These are phyloP conservation scores for Trametes villosa DNA, from an alignment of 768 basidiomycete species.

Conservation along the genomic window DNA sequence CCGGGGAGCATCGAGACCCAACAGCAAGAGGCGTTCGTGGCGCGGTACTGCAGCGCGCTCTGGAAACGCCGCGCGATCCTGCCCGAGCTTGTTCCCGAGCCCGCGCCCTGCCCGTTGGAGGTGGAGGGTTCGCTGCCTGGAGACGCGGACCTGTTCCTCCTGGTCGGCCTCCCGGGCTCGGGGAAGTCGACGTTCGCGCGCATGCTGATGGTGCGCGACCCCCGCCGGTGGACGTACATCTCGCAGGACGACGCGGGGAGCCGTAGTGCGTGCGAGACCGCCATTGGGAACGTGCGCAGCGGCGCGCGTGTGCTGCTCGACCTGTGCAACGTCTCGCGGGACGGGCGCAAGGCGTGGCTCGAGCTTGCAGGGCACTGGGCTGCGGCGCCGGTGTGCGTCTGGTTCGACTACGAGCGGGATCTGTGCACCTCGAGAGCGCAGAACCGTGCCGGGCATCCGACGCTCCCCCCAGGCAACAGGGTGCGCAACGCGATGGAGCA, in stretches of 20 bases:
- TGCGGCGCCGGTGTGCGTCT: slow-evolving; percentile 50
- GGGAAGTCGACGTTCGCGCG: slow-evolving; percentile 62
- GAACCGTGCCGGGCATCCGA: slow-evolving; percentile 59
- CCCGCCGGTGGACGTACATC: slow-evolving; percentile 48
- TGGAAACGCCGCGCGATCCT: slow-evolving; percentile 61
- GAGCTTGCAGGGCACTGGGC: slow-evolving; percentile 55
- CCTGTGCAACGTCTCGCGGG: slow-evolving; percentile 54
- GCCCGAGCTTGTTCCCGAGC: slow-evolving; percentile 55
- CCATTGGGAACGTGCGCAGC: slow-evolving; percentile 45
- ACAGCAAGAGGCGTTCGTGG: slow-evolving; percentile 60
- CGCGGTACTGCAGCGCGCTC: slow-evolving; percentile 59
- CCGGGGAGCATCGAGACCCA: slow-evolving; percentile 62
- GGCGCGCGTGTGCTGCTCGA: slow-evolving; percentile 54
- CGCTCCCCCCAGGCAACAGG: slow-evolving; percentile 56
- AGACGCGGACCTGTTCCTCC: slow-evolving; percentile 49
- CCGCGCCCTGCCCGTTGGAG: slow-evolving; percentile 49
- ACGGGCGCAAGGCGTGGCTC: slow-evolving; percentile 56
- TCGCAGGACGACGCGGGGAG: slow-evolving; percentile 63
- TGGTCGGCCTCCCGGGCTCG: slow-evolving; percentile 66
- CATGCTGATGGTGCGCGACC: slow-evolving; percentile 50
- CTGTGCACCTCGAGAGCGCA: slow-evolving; percentile 61
- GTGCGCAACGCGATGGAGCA: slow-evolving; percentile 60
- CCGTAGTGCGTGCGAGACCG: slow-evolving; percentile 51
- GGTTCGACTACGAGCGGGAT: slow-evolving; percentile 56
- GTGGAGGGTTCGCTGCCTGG: slow-evolving; percentile 45